Evolutionary conservation across 257 asterid species (phyloP).

Genomic region (Fraxinus cuspidata): DNA sequence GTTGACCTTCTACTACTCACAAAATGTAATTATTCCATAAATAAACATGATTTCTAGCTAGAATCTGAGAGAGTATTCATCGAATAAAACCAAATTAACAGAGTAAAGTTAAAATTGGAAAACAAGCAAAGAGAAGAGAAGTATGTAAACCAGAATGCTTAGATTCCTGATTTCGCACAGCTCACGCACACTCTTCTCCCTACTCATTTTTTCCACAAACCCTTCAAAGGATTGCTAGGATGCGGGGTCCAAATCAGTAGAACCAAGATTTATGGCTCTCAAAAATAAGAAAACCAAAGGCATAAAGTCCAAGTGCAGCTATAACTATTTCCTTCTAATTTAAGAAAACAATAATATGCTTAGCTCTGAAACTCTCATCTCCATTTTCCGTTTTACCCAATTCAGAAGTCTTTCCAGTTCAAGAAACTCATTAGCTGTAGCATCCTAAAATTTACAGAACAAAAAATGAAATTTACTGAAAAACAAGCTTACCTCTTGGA

Average conservation of each 20-base stretch:
- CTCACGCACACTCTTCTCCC: slow-evolving; percentile 20
- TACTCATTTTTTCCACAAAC: slow-evolving; percentile 22
- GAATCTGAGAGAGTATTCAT: slow-evolving; percentile 2
- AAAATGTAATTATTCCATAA: background rate
- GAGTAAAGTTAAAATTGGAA: slow-evolving; percentile 16
- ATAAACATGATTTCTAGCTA: slow-evolving; percentile 19
- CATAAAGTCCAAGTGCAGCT: slow-evolving; percentile 12
- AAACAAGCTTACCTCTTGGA: slow-evolving; percentile 60
- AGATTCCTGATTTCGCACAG: slow-evolving; percentile 32
- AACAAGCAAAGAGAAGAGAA: slow-evolving; percentile 13
- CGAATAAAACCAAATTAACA: background rate
- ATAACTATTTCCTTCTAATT: slow-evolving; percentile 9
- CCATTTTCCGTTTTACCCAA: slow-evolving; percentile 15
- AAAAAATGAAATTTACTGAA: background rate
- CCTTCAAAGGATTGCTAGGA: slow-evolving; percentile 21
- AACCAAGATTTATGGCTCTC: slow-evolving; percentile 19
- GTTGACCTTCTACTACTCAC: background rate
- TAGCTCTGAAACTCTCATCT: slow-evolving; percentile 16
- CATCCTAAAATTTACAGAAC: slow-evolving; percentile 15
- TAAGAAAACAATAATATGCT: slow-evolving; percentile 14
- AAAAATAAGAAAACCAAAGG: background rate
- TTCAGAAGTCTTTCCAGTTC: slow-evolving; percentile 15
- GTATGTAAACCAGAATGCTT: slow-evolving; percentile 28
- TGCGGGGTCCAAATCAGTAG: background rate
- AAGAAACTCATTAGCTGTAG: slow-evolving; percentile 20